These are phyloP conservation scores for Globisporangium spinosum DNA, from an alignment of 352 stramenopile species.

Conservation along the genomic window DNA sequence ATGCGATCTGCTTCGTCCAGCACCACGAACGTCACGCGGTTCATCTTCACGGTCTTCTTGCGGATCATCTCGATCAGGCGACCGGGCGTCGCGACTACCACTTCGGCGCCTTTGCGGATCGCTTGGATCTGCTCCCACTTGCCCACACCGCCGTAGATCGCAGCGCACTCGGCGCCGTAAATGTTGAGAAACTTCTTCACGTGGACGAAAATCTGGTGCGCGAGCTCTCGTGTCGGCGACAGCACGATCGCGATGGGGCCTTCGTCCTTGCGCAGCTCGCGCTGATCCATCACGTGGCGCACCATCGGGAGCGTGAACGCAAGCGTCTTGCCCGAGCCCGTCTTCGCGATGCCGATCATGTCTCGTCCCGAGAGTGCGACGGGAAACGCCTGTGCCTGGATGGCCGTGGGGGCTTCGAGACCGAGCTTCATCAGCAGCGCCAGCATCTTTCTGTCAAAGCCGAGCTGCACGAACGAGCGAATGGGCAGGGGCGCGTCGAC, in stretches of 20 bases:
- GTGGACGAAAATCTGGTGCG: conserved; percentile 82
- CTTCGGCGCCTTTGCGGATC: conserved; percentile 65
- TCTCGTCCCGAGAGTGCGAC: conserved; percentile 72
- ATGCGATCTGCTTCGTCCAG: conserved; percentile 87
- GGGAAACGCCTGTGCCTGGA: conserved; percentile 82
- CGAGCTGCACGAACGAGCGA: conserved; percentile 71
- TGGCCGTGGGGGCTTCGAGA: conserved; percentile 73
- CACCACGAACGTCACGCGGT: conserved; percentile 82
- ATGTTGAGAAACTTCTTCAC: conserved; percentile 78
- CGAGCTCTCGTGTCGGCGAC: conserved; percentile 76
- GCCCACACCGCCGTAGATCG: conserved; percentile 76
- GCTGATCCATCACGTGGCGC: conserved; percentile 85
- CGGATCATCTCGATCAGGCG: conserved; percentile 83
- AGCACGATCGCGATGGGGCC: conserved; percentile 78
- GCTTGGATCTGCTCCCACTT: conserved; percentile 85
- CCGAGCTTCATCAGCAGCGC: conserved; percentile 62
- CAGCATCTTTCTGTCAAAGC: conserved; percentile 67
- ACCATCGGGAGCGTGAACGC: conserved; percentile 96
- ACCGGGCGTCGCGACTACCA: conserved; percentile 77
- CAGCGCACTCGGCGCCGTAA: conserved; percentile 66
- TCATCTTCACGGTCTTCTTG: conserved; percentile 61
- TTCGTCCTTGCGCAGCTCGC: conserved; percentile 64
- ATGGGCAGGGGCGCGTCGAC: conserved; percentile 51
- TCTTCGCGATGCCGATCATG: conserved; percentile 92
- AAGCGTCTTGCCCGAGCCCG: conserved; percentile 96